These are phyloP conservation scores for Acanthamoeba lenticulata DNA, from an alignment of 208 protist species.

Conservation along the genomic window DNA sequence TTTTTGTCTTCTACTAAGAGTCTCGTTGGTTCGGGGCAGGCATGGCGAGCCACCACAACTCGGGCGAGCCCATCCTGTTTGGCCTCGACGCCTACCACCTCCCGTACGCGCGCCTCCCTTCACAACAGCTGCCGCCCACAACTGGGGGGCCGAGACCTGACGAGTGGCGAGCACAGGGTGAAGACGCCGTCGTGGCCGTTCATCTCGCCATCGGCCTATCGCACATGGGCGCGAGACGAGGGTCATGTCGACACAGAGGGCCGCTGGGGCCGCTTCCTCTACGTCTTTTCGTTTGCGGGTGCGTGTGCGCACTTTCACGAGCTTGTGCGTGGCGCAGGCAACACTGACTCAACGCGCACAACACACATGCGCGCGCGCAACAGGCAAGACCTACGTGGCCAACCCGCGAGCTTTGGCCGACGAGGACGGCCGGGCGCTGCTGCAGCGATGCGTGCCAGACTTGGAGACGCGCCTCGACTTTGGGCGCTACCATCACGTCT, in stretches of 20 bases:
- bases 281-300: conserved; percentile 20
- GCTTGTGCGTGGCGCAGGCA: too few species aligned
- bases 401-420: neutral
- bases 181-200: neutral
- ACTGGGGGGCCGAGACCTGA: too few species aligned
- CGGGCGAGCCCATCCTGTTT: neutral
- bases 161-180: neutral
- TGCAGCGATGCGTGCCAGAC: neutral
- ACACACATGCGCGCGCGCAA: neutral
- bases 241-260: neutral
- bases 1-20: neutral
- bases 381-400: neutral
- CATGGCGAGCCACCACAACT: neutral
- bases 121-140: neutral
- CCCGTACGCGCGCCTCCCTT: neutral
- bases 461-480: neutral
- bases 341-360: too few species aligned
- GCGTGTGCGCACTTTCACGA: neutral
- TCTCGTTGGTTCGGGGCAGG: neutral
- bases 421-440: neutral
- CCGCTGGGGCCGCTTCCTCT: conserved; percentile 7
- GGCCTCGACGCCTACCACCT: neutral
- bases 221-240: too few species aligned
- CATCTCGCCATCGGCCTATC: neutral
- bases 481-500: neutral